Evolutionary conservation across 2,329 filamentous ascomycete genomes (phyloP), one percentile per base, ranked within the genome.

Genomic region (Lomentospora prolificans): DNA sequence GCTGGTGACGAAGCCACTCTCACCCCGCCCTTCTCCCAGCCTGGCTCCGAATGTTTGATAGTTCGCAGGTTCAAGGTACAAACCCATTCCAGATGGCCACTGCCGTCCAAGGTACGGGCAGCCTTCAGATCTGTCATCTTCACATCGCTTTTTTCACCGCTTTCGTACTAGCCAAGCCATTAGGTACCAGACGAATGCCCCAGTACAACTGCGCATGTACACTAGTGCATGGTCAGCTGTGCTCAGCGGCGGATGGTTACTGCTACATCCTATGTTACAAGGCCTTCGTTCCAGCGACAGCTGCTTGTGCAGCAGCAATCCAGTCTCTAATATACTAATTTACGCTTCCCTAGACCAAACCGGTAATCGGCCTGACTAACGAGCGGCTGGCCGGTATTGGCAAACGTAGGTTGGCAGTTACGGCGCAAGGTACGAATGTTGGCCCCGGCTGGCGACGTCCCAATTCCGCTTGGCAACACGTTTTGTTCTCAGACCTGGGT

Each of bases 311-410:
- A 33, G 30, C 30, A 33, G 30, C 7, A 33, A 12, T 12, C 12
- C 7, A 33, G 12, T 12, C 6, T 6, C 30, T 7, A 33, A 33
- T 33, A 33, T 33, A 33, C 30, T 33, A 12, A 33, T 8, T 46
- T 46, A 17, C 41, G 41, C 41, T 46, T 46, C 41, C 6, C 41
- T 19, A 19, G 41, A n/a, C 41, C 10, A 24, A 22, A 46, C 19
- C 41, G 41, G 41, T 24, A 46, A 46, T 46, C 41, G 17, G 19
- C n/a, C n/a, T 19, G 22, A 24, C 41, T 46, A 46, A 25, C 19
- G 41, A 46, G 33, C 41, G 41, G 41, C 41, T 46, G 41, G 41
- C 41, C 41, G 41, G 41, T 46, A 46, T 46, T 46, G 41, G 41
- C 41, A 46, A 22, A 46, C 9, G 17, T 10, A 46, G n/a, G 19